These are phyloP conservation scores for Claviceps pusilla DNA, from an alignment of 2,329 filamentous ascomycete species.

Conservation along the genomic window DNA sequence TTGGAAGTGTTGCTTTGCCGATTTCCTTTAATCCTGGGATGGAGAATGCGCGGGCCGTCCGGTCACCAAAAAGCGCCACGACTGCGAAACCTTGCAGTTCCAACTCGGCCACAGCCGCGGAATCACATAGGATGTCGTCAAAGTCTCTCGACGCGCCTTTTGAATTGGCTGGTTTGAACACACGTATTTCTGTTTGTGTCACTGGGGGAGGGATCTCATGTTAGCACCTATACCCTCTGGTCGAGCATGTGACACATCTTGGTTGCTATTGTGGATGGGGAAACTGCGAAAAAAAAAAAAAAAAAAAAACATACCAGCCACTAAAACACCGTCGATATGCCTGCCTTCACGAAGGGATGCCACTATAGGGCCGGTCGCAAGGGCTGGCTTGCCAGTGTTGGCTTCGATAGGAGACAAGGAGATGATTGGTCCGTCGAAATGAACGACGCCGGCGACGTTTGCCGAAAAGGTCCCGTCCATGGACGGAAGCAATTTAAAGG, in stretches of 20 bases:
- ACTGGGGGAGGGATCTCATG: constrained; percentile 22
- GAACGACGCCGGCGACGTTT: constrained; percentile 51
- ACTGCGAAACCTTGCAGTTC: constrained; percentile 64
- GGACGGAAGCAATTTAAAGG: constrained; percentile 77
- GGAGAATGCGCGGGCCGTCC: constrained; percentile 63
- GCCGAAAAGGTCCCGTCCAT: constrained; percentile 53
- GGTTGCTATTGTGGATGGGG: too few relatives aligned
- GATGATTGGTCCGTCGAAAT: constrained; percentile 56
- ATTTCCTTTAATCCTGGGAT: constrained; percentile 84
- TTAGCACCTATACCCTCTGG: background rate
- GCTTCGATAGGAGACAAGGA: constrained; percentile 66
- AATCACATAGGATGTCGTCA: constrained; percentile 68
- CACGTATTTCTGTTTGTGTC: constrained; percentile 58
- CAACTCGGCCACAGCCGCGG: constrained; percentile 61
- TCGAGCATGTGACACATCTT: background rate
- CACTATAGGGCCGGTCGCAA: constrained; percentile 60
- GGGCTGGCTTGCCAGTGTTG: constrained; percentile 59
- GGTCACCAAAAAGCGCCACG: constrained; percentile 73
- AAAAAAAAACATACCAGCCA: constrained; percentile 43
- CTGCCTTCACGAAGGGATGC: constrained; percentile 60
- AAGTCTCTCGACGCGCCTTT: constrained; percentile 91
- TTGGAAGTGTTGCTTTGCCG: constrained; percentile 47
- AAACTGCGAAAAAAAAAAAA: background rate
- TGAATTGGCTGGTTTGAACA: constrained; percentile 70
- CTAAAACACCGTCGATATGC: constrained; percentile 64